Percentiles rank a stretch among this genome's conserved stretches.
These are phyloP conservation scores for Verticillium albo-atrum DNA, from an alignment of 2,329 filamentous ascomycete genomes.

Conservation along the genomic window DNA sequence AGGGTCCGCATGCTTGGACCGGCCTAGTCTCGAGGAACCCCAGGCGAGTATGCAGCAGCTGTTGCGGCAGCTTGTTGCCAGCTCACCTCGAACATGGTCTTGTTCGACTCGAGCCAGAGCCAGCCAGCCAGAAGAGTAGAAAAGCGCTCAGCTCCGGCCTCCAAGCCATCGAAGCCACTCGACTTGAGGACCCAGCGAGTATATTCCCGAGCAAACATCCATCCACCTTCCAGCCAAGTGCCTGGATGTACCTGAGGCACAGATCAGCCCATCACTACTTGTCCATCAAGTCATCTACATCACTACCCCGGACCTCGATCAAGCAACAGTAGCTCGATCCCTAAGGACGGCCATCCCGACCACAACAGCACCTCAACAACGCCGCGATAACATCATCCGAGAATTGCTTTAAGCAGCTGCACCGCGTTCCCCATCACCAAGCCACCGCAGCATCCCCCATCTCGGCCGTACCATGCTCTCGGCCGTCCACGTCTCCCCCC, in stretches of 20 bases:
- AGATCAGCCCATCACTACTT: not conserved
- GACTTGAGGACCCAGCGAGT: not conserved
- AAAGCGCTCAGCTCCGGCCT: not conserved
- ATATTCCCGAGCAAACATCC: not conserved
- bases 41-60: not conserved
- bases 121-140: not conserved
- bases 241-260: not conserved
- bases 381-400: not conserved
- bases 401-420: not conserved
- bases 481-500: constrained; percentile 9
- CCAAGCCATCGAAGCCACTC: not conserved
- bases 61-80: not conserved
- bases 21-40: not conserved
- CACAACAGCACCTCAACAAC: no score
- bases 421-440: constrained; percentile 1
- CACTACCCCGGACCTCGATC: not conserved
- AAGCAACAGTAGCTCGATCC: not conserved
- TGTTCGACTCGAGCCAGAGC: not conserved
- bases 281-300: not conserved
- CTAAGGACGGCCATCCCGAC: no score
- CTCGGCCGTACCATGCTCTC: constrained; percentile 15
- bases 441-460: not conserved
- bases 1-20: not conserved
- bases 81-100: not conserved
- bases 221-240: not conserved